phyloP scores from a whole-genome alignment of 768 basidiomycete genomes.

The Mycena rosella region DNA sequence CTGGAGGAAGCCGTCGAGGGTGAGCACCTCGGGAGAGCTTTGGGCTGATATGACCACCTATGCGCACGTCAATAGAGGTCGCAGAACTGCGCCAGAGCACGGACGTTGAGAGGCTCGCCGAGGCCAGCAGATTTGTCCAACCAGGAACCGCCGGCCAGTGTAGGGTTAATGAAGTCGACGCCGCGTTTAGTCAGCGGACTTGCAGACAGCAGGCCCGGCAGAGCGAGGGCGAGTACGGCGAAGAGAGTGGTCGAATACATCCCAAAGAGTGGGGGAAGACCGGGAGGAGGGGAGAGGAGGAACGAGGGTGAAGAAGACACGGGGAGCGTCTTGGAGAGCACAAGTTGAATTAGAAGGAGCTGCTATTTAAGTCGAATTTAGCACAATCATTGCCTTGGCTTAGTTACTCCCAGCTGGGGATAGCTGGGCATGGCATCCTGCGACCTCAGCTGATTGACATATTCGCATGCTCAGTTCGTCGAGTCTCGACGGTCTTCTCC shows the following conservation, averaged over 20 bases:
- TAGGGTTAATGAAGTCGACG: slow-evolving; percentile 52
- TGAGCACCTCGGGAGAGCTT: slow-evolving; percentile 57
- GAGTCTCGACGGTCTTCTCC: background rate
- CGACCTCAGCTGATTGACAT: slow-evolving; percentile 12
- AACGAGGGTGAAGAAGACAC: slow-evolving; percentile 23
- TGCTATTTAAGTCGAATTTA: slow-evolving; percentile 9
- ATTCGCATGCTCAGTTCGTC: slow-evolving; percentile 17
- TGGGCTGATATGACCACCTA: slow-evolving; percentile 56
- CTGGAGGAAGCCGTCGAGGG: slow-evolving; percentile 56
- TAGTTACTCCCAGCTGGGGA: too few relatives aligned
- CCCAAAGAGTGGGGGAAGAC: background rate
- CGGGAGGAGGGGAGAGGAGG: background rate
- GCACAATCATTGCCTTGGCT: too few relatives aligned
- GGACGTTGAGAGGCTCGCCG: slow-evolving; percentile 66
- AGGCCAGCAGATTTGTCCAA: slow-evolving; percentile 53
- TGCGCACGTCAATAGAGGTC: background rate
- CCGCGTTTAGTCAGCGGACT: slow-evolving; percentile 17
- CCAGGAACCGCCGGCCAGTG: slow-evolving; percentile 56
- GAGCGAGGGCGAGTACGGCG: slow-evolving; percentile 12
- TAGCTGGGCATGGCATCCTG: too few relatives aligned
- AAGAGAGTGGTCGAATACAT: slow-evolving; percentile 26
- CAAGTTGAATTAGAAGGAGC: background rate
- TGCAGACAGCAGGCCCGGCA: slow-evolving; percentile 26
- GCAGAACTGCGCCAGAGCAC: background rate
- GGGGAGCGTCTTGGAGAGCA: slow-evolving; percentile 14